phyloP scores from a whole-genome alignment of 805 yeast species.

The Kazachstania taianensis region DNA sequence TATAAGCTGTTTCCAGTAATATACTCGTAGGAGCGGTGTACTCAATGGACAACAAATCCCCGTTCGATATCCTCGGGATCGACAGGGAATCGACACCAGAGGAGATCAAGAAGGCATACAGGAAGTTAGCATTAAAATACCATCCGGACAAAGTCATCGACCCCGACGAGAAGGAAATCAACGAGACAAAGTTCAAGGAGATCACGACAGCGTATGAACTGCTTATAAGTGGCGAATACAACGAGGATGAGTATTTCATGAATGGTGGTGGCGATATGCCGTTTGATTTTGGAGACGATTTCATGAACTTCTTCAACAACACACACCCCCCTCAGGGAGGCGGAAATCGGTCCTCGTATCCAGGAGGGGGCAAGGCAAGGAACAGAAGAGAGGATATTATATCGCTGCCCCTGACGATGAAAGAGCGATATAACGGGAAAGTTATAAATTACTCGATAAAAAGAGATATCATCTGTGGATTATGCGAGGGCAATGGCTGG shows the following conservation, averaged over 20 bases:
- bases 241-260: conserved; percentile 31
- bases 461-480: conserved; percentile 60
- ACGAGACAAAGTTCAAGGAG: conserved; percentile 75
- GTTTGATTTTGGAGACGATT: conserved; percentile 56
- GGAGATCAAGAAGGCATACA: conserved; percentile 78
- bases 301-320: conserved; percentile 53
- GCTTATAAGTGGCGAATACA: conserved; percentile 51
- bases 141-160: conserved; percentile 87
- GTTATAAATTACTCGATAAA: conserved; percentile 62
- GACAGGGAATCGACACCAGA: conserved; percentile 49
- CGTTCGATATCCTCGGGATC: conserved; percentile 64
- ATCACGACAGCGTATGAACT: conserved; percentile 80
- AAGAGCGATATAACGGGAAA: conserved; percentile 74
- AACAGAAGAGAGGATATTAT: conserved; percentile 18
- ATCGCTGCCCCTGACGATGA: conserved; percentile 53
- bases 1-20: too few species aligned
- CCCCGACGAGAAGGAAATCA: conserved; percentile 48
- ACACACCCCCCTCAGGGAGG: not conserved
- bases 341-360: too few species aligned
- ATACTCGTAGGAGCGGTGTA: too few species aligned
- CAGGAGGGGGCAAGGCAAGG: not conserved
- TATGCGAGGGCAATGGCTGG: conserved; percentile 73
- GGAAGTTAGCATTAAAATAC: conserved; percentile 67
- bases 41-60: not conserved
- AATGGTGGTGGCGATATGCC: not conserved